phyloP scores from a whole-genome alignment of 2,329 filamentous ascomycete genomes.

The Fusarium graminum region DNA sequence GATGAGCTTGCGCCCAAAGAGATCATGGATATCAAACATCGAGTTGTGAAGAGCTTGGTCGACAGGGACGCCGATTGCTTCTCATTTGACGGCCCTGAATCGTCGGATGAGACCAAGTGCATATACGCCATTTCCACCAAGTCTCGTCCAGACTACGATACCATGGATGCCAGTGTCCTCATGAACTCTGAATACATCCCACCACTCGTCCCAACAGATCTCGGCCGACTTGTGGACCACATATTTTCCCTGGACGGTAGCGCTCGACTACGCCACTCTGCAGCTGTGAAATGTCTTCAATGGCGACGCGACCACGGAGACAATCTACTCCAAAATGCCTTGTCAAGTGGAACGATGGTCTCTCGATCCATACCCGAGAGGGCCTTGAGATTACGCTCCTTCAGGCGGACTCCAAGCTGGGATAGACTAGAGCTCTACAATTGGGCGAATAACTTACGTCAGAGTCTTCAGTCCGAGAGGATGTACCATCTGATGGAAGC shows the following conservation, averaged over 20 bases:
- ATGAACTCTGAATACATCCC: constrained; percentile 94
- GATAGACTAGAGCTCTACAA: constrained; percentile 53
- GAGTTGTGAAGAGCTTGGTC: constrained; percentile 68
- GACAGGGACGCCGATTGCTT: constrained; percentile 73
- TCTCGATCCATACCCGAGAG: constrained; percentile 36
- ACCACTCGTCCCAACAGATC: constrained; percentile 82
- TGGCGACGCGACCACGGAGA: constrained; percentile 68
- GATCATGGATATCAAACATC: constrained; percentile 69
- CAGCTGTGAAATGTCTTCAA: constrained; percentile 83
- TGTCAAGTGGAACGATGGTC: constrained; percentile 34
- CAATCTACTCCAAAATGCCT: constrained; percentile 34
- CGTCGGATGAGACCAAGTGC: constrained; percentile 52
- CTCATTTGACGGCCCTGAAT: constrained; percentile 65
- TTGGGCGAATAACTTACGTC: constrained; percentile 55
- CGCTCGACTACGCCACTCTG: constrained; percentile 83
- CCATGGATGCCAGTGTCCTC: constrained; percentile 91
- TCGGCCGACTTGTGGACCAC: constrained; percentile 75
- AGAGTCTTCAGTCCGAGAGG: constrained; percentile 54
- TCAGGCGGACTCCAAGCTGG: constrained; percentile 45
- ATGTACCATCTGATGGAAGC: constrained; percentile 43
- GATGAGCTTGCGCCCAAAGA: constrained; percentile 75
- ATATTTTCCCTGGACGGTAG: constrained; percentile 84
- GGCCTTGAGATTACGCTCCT: constrained; percentile 35
- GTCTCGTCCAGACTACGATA: constrained; percentile 77
- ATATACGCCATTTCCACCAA: constrained; percentile 85